These are phyloP conservation scores for Tetrapisispora namnaoensis DNA, from an alignment of 805 yeast genomes.

Conservation along the genomic window DNA sequence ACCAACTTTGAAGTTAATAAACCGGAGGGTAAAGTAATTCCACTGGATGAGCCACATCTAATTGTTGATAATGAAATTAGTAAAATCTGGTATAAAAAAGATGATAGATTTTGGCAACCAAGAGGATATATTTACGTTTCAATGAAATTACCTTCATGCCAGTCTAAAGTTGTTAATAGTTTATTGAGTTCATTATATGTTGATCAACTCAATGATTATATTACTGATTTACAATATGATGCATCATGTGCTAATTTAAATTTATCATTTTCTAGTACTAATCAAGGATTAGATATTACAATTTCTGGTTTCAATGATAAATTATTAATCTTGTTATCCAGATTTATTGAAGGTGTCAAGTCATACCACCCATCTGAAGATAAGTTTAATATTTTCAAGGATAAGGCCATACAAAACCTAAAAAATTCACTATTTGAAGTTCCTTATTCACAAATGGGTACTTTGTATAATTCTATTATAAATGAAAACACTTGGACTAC, in stretches of 20 bases:
- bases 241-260: conserved; percentile 75
- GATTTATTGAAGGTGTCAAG: conserved; percentile 46
- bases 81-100: conserved; percentile 81
- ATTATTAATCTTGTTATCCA: conserved; percentile 48
- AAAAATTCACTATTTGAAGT: conserved; percentile 61
- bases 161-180: conserved; percentile 46
- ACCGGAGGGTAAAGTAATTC: conserved; percentile 19
- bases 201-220: conserved; percentile 64
- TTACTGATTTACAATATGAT: conserved; percentile 64
- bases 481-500: conserved; percentile 62
- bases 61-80: conserved; percentile 37
- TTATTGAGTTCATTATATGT: conserved; percentile 53
- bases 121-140: conserved; percentile 62
- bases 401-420: conserved; percentile 49
- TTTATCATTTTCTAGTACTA: conserved; percentile 45
- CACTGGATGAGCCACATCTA: conserved; percentile 52
- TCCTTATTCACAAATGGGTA: conserved; percentile 72
- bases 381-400: conserved; percentile 60
- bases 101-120: conserved; percentile 83
- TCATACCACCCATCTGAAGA: conserved; percentile 41
- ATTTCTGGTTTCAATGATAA: conserved; percentile 82
- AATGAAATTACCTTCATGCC: conserved; percentile 56
- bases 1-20: conserved; percentile 57
- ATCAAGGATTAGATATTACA: conserved; percentile 62
- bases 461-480: conserved; percentile 50